Percentiles rank a stretch among this genome's conserved stretches.
These are phyloP conservation scores for Acephala macrosclerotiorum DNA, from an alignment of 2,329 filamentous ascomycete species.

Conservation along the genomic window DNA sequence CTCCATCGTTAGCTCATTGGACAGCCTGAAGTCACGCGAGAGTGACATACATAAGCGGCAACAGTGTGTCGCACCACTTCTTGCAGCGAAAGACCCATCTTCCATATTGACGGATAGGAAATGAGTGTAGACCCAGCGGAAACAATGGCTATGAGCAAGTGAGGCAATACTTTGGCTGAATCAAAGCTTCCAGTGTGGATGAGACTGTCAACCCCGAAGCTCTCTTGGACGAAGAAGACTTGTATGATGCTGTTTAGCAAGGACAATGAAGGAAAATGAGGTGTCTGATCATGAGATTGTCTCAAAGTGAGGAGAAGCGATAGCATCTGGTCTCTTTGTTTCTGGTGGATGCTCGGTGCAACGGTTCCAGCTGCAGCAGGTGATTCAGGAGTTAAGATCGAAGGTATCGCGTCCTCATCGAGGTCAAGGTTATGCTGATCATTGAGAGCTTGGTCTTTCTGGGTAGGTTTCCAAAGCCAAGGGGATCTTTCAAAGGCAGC, in stretches of 20 bases:
- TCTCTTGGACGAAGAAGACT: conserved; percentile 31
- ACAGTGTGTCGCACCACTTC: conserved; percentile 29
- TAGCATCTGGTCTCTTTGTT: conserved; percentile 27
- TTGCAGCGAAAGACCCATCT: conserved; percentile 36
- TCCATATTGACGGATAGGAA: conserved; percentile 34
- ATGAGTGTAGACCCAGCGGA: conserved; percentile 30
- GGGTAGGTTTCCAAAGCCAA: conserved; percentile 33
- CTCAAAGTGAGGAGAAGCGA: conserved; percentile 22
- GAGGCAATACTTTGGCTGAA: conserved; percentile 17
- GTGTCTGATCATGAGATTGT: conserved; percentile 12
- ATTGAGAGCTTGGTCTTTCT: conserved; percentile 26
- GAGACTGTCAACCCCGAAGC: conserved; percentile 20
- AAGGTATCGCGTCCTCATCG: conserved; percentile 33
- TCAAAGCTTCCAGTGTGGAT: conserved; percentile 31
- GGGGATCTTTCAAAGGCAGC: conserved; percentile 36
- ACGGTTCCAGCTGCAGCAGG: conserved; percentile 4
- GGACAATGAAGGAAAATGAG: conserved; percentile 29
- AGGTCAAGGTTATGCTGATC: conserved; percentile 30
- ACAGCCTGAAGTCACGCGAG: not conserved
- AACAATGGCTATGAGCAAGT: conserved; percentile 30
- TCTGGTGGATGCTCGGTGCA: conserved; percentile 21
- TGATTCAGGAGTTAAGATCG: conserved; percentile 24
- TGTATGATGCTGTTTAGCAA: conserved; percentile 31
- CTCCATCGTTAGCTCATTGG: not conserved
- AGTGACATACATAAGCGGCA: conserved; percentile 25